These are phyloP conservation scores for Blastomyces percursus DNA, from an alignment of 2,329 filamentous ascomycete species.

Conservation along the genomic window DNA sequence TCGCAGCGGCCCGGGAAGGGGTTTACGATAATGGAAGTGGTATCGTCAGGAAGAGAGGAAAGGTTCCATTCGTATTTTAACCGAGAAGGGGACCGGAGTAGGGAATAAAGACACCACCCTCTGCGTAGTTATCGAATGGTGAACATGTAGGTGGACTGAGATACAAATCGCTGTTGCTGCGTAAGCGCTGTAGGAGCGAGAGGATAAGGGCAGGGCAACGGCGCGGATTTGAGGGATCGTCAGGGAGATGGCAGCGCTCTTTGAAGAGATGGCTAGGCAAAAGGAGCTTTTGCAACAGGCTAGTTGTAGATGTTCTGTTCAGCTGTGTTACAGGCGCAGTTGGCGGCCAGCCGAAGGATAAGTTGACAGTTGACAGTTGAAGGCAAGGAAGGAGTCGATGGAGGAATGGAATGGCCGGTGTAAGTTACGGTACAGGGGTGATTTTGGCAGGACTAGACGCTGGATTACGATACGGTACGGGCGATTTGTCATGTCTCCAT, in stretches of 20 bases:
- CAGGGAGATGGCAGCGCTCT: not conserved
- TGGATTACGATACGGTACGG: not conserved
- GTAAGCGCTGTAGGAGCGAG: not conserved
- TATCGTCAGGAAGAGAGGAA: conserved; percentile 9
- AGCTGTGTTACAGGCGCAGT: not conserved
- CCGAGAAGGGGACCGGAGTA: conserved; percentile 4
- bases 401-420: not conserved
- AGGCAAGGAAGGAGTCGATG: not conserved
- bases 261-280: not conserved
- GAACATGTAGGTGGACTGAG: conserved; percentile 1
- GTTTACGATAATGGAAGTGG: not conserved
- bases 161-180: not conserved
- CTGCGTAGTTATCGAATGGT: conserved; percentile 3
- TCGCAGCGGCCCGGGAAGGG: not conserved
- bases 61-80: not conserved
- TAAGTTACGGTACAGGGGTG: not conserved
- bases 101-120: not conserved
- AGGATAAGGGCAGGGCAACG: not conserved
- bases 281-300: not conserved
- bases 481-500: not conserved
- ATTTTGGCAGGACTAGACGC: not conserved
- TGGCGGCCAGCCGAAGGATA: not conserved
- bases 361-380: not conserved
- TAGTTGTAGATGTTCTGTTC: not conserved
- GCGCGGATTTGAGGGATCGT: not conserved